phyloP scores from a whole-genome alignment of 331 rosid species.

The Spiraea crenata region DNA sequence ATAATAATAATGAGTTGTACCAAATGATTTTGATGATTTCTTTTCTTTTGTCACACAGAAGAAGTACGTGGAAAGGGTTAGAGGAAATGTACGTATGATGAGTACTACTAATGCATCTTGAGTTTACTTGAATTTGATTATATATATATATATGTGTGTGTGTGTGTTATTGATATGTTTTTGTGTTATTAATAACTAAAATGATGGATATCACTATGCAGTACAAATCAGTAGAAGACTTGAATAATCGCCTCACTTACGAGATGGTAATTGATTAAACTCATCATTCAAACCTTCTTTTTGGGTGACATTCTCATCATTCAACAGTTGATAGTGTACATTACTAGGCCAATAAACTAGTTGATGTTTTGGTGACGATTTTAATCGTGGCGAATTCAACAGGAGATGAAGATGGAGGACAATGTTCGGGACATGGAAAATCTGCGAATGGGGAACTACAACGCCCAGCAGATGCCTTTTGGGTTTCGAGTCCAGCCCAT shows the following conservation, averaged over 20 bases:
- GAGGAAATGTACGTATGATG: conserved; percentile 51
- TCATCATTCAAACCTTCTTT: neutral
- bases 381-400: conserved; percentile 40
- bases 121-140: neutral
- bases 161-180: too few relatives aligned
- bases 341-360: too few relatives aligned
- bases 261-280: conserved; percentile 54
- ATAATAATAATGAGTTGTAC: too few relatives aligned
- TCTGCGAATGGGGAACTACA: conserved; percentile 44
- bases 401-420: conserved; percentile 55
- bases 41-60: conserved; percentile 33
- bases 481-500: conserved; percentile 67
- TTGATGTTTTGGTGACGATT: neutral
- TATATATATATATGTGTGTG: too few relatives aligned
- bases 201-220: neutral
- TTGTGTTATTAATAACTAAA: too few relatives aligned
- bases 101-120: neutral
- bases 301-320: too few relatives aligned
- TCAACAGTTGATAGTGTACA: too few relatives aligned
- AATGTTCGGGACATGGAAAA: conserved; percentile 47
- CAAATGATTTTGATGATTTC: too few relatives aligned
- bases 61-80: conserved; percentile 44
- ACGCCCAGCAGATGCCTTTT: conserved; percentile 43
- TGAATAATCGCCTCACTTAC: conserved; percentile 56
- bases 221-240: conserved; percentile 66